Evolutionary conservation across 257 asterid species (phyloP).

Genomic region (Fraxinus quadrangulata): DNA sequence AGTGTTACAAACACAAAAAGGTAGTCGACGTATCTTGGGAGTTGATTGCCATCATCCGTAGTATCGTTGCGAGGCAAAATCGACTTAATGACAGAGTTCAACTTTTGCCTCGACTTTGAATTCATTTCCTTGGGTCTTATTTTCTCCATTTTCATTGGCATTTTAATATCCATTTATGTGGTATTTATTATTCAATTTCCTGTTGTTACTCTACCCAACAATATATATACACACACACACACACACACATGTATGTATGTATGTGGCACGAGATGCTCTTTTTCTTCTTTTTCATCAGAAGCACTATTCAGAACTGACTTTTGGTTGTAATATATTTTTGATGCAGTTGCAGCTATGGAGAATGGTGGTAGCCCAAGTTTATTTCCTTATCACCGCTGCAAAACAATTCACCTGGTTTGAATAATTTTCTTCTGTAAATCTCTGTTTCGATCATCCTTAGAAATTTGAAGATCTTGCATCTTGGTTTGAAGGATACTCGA

Average conservation of each 20-base stretch:
- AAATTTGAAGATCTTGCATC: slow-evolving; percentile 39
- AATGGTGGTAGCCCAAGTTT: slow-evolving; percentile 56
- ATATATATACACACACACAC: no score
- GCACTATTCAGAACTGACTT: not conserved
- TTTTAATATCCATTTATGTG: no score
- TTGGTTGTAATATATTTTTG: not conserved
- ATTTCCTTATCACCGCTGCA: slow-evolving; percentile 82
- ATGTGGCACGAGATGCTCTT: not conserved
- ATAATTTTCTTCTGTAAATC: slow-evolving; percentile 33
- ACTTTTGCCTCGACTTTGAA: no score
- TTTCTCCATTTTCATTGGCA: no score
- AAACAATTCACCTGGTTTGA: slow-evolving; percentile 92
- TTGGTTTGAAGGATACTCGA: slow-evolving; percentile 40
- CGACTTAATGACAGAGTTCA: no score
- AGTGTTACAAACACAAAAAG: no score
- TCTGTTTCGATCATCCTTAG: slow-evolving; percentile 34
- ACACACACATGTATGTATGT: no score
- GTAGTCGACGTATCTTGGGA: no score
- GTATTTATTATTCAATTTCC: no score
- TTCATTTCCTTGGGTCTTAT: no score
- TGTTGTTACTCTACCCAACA: not conserved
- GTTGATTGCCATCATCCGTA: no score
- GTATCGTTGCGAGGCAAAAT: no score
- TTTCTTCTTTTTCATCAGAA: not conserved
- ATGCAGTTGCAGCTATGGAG: slow-evolving; percentile 56